Evolutionary conservation across 169 alveolate species (phyloP).

Genomic region (Plasmodium chabaudi): DNA sequence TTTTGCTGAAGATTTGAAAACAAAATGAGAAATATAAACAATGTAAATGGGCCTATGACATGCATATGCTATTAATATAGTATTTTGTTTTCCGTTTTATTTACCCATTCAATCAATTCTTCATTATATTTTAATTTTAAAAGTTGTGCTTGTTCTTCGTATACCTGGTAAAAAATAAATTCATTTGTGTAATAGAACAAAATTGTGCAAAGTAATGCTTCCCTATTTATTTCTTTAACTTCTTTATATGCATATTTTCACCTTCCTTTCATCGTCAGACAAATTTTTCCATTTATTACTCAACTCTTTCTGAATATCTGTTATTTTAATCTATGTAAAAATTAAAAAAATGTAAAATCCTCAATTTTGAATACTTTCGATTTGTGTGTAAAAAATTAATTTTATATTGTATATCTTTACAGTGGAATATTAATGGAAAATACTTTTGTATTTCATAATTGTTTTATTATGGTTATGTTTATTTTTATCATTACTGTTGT

Average conservation of each 20-base stretch:
- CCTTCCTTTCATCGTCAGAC: slow-evolving; percentile 69
- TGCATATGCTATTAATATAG: background rate
- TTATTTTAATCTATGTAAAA: slow-evolving; percentile 52
- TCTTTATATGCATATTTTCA: background rate
- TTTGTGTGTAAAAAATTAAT: background rate
- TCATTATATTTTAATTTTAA: slow-evolving; percentile 60
- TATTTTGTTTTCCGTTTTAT: background rate
- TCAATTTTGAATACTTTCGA: too few species aligned
- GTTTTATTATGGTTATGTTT: background rate
- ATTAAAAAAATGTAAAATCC: background rate
- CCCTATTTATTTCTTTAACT: background rate
- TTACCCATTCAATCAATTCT: slow-evolving; percentile 73
- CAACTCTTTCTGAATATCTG: slow-evolving; percentile 73
- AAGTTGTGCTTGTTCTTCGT: slow-evolving; percentile 67
- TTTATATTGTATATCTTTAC: background rate
- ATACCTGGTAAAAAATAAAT: slow-evolving; percentile 11
- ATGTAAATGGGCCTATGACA: background rate
- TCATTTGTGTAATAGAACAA: background rate
- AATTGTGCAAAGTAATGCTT: background rate
- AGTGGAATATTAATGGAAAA: too few species aligned
- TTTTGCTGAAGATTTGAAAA: slow-evolving; percentile 33
- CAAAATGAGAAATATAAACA: background rate
- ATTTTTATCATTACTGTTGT: slow-evolving; percentile 40
- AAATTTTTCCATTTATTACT: slow-evolving; percentile 61
- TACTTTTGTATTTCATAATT: background rate